Base-by-base conservation (phyloP, 73 alveolate species). In the Paramecium tetraurelia region DNA sequence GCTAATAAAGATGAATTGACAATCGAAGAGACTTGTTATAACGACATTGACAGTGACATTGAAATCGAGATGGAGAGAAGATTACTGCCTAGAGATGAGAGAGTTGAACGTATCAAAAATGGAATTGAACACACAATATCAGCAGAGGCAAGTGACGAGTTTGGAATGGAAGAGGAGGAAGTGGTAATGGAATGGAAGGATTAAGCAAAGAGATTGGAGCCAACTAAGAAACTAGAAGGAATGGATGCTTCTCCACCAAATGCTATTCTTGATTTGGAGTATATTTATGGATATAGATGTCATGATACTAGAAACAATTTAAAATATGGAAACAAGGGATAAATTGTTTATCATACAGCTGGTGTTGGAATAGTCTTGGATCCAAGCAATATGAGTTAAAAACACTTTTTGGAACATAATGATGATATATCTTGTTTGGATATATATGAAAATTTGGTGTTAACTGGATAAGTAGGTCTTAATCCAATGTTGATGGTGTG, bases 221-320 rank as follows among this genome's bases (percentile, higher is more conserved):
- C 58, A 58, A n/a, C 8, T 21, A 40, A 59, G 38, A 31, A 16
- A 68, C 29, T 8, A 36, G 31, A 87, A 68, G 53, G 46, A 27
- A 63, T 69, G 69, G 99, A 98, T 59, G 98, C 97, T 16, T 95
- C 92, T 9, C 97, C 99, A 8, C 99, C 99, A 5, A 98, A 98
- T 93, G 99, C 99, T 2, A 94, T 93, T 58, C 71, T 97, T 75
- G 97, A 97, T 58, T 94, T 98, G 85, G 99, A 98, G 88, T 97
- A 97, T 95, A 96, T 98, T 46, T 97, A 97, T 95, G 99, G 99
- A 31, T 98, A 98, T 95, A 93, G 99, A 93, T 98, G 99, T 90
- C 99, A 98, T 92, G 99, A 98, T 96, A 97, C 98, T 14, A 95
- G 99, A 95, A 98, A 98, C 93, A 98, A 98, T 94, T 92, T 98